Evolutionary conservation across 2,329 filamentous ascomycete genomes (phyloP).

Genomic region (Phyllachora maydis): DNA sequence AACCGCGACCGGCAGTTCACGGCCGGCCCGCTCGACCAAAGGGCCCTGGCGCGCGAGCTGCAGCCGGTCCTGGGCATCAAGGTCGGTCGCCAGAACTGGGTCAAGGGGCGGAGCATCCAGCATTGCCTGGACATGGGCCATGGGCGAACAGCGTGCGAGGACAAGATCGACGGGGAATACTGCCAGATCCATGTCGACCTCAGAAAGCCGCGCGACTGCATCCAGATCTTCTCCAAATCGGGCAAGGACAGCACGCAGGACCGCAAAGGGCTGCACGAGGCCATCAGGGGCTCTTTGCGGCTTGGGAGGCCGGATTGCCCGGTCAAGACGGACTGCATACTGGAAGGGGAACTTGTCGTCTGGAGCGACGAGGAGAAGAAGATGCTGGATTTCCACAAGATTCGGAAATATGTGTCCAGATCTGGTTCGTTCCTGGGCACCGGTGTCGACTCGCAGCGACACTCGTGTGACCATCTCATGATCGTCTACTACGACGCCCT

Average conservation of each 20-base stretch:
- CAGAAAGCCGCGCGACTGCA: conserved; percentile 24
- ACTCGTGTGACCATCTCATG: conserved; percentile 34
- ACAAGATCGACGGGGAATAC: conserved; percentile 78
- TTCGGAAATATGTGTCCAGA: conserved; percentile 59
- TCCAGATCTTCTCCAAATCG: conserved; percentile 82
- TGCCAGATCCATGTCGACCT: conserved; percentile 73
- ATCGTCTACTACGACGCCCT: conserved; percentile 39
- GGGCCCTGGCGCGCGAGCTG: conserved; percentile 14
- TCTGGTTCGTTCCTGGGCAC: conserved; percentile 51
- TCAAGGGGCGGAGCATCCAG: conserved; percentile 50
- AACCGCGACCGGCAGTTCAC: conserved; percentile 7
- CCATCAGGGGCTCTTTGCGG: conserved; percentile 41
- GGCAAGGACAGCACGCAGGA: conserved; percentile 75
- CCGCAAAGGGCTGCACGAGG: conserved; percentile 35
- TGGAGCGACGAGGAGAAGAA: conserved; percentile 46
- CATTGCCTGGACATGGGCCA: conserved; percentile 48
- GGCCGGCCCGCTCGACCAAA: conserved; percentile 4
- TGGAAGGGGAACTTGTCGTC: conserved; percentile 69
- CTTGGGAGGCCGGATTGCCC: conserved; percentile 36
- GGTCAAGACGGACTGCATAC: conserved; percentile 46
- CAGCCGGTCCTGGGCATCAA: conserved; percentile 38
- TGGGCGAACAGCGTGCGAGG: conserved; percentile 49
- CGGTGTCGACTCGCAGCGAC: conserved; percentile 42
- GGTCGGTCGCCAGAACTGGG: conserved; percentile 41
- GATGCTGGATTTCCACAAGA: conserved; percentile 61